phyloP scores from a whole-genome alignment of 805 yeast genomes.

The Candida methanosorbosa region DNA sequence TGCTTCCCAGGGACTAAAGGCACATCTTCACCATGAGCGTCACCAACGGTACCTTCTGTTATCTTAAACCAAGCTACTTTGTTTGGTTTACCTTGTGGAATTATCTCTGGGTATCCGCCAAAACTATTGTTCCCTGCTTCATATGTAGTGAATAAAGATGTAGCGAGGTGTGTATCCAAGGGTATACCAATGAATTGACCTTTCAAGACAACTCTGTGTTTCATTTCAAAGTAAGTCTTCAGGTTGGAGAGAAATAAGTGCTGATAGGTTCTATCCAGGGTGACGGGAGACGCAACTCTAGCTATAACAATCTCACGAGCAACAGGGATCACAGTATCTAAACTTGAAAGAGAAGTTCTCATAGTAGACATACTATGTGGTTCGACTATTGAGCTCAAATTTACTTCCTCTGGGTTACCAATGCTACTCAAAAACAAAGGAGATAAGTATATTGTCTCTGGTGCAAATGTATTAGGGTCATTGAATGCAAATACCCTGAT shows the following conservation, averaged over 20 bases:
- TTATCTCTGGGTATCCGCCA: constrained; percentile 22
- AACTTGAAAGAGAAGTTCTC: constrained; percentile 7
- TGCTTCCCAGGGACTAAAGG: constrained; percentile 22
- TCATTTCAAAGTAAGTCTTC: constrained; percentile 50
- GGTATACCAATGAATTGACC: constrained; percentile 72
- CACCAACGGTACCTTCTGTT: constrained; percentile 36
- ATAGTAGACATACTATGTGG: constrained; percentile 6
- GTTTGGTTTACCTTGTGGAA: constrained; percentile 60
- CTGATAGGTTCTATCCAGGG: constrained; percentile 58
- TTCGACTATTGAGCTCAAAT: not conserved
- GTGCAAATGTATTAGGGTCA: constrained; percentile 46
- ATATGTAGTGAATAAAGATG: constrained; percentile 38
- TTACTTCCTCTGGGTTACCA: constrained; percentile 22
- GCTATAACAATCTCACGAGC: constrained; percentile 62
- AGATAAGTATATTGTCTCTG: constrained; percentile 42
- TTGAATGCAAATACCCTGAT: constrained; percentile 49
- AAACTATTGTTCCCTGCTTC: constrained; percentile 8
- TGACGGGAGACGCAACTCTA: constrained; percentile 58
- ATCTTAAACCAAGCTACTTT: constrained; percentile 82
- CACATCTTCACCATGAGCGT: constrained; percentile 11
- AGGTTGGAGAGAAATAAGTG: constrained; percentile 51
- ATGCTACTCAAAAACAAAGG: constrained; percentile 52
- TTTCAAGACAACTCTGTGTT: constrained; percentile 47
- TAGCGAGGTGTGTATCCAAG: constrained; percentile 60
- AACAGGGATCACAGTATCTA: constrained; percentile 25